Evolutionary conservation across 495 filamentous ascomycete species (phyloP).

Genomic region (Penicillium daleae): DNA sequence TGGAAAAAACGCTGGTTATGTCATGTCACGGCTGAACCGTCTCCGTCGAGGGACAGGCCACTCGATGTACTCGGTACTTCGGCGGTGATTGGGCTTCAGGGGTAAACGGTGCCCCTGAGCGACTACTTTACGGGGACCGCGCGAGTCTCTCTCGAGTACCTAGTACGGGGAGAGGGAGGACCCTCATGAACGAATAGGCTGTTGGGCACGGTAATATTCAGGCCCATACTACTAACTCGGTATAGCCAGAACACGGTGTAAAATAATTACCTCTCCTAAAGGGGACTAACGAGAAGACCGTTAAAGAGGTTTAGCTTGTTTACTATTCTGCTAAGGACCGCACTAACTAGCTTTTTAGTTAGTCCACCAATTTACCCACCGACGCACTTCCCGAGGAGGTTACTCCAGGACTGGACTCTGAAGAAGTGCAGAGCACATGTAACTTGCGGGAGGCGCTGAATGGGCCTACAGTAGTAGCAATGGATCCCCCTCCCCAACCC

Average conservation of each 20-base stretch:
- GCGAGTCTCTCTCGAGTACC: neutral
- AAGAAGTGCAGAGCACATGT: conserved; percentile 11
- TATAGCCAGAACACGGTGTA: neutral
- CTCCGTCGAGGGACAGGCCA: neutral
- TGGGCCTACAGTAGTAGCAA: neutral
- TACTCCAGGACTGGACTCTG: neutral
- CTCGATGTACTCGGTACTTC: conserved; percentile 6
- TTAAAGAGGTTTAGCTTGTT: neutral
- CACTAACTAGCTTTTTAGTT: neutral
- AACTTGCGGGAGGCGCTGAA: conserved; percentile 10
- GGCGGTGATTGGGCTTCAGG: neutral
- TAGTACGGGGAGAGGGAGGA: neutral
- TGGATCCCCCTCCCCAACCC: conserved; percentile 8
- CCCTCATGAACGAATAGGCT: neutral
- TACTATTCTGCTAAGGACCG: neutral
- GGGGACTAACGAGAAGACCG: neutral
- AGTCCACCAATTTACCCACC: neutral
- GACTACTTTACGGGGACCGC: too few relatives aligned
- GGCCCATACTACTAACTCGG: neutral
- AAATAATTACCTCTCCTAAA: neutral
- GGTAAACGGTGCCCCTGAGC: neutral
- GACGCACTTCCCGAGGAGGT: neutral
- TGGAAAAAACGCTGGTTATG: conserved; percentile 20
- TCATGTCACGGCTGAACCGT: conserved; percentile 18
- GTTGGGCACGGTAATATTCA: neutral